Evolutionary conservation across 1,284 basidiomycete genomes (phyloP), one percentile per base, ranked within the genome.

Genomic region (Microbotryomycetes sp.): DNA sequence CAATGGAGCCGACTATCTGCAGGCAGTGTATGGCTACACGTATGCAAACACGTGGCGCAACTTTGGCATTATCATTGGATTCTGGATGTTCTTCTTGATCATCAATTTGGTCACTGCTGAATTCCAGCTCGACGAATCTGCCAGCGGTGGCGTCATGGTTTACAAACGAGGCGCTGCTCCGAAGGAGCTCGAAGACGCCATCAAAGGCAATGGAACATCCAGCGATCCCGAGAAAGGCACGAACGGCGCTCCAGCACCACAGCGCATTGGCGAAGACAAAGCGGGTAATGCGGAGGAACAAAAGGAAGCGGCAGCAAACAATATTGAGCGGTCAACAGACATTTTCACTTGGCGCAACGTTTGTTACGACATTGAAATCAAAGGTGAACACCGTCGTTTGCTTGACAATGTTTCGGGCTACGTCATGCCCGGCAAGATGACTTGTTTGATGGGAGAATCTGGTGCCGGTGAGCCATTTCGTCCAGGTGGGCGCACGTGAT

Each of bases 351-450:
- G 77, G 77, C 73, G 74, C 58, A 74, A 79, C 64, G 77, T 79
- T 16, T 72, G 73, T 36, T 73, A 70, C 51, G 65, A 69, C 25
- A 83, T 91, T 28, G 79, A 79, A 30, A 79, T 86, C 64, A 77
- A 81, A 56, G 83, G 81, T 7, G 74, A 82, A 58, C 78, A 79
- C 4, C 81, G 86, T 29, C 78, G 79, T 53, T 80, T 93, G 6
- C 78, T 93, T 61, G 81, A 89, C 70, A 81, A 89, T 66, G 83
- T 94, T 7, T 86, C 85, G 52, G 92, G 92, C 0, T 94, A 83
- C 75, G 89, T 91, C 46, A 83, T 82, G 23, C 68, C 68, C 9
- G 82, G 82, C 12, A 89, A 85, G 70, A 78, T 92, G 64, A 90
- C 91, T 80, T 68, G 82, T 15, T 46, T 53, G 32, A 83, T 83